A percentile compares a stretch with the other conserved stretches of the same genome.
Evolutionary conservation across 1,284 basidiomycete genomes (phyloP).

Genomic region (Wolfiporia cocos): DNA sequence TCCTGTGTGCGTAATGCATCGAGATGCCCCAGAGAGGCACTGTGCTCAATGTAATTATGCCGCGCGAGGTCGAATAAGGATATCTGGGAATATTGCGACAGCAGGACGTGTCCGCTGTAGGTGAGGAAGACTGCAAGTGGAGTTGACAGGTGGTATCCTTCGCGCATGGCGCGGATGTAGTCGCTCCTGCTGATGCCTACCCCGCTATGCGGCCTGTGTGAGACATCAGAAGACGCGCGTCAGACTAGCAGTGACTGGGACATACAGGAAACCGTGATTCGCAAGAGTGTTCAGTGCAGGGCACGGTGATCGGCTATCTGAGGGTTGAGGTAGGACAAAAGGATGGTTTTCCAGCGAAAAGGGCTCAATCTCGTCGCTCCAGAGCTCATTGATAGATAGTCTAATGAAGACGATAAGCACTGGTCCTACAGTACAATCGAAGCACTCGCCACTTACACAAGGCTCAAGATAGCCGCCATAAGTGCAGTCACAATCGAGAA

Average conservation of each 20-base stretch:
- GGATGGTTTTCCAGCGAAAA: constrained; percentile 18
- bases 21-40: constrained; percentile 27
- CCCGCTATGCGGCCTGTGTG: constrained; percentile 21
- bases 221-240: background rate
- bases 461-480: background rate
- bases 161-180: constrained; percentile 19
- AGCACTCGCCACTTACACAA: background rate
- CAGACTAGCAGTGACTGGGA: background rate
- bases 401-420: background rate
- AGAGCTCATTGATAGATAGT: background rate
- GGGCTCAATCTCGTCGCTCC: background rate
- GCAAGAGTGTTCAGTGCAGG: constrained; percentile 45
- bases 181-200: constrained; percentile 15
- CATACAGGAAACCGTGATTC: constrained; percentile 36
- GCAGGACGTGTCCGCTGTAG: constrained; percentile 19
- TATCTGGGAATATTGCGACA: constrained; percentile 14
- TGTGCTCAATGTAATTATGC: constrained; percentile 30
- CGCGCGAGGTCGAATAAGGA: constrained; percentile 9
- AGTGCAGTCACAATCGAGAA: background rate
- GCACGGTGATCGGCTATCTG: constrained; percentile 35
- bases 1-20: constrained; percentile 18
- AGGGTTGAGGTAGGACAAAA: constrained; percentile 12
- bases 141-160: constrained; percentile 24
- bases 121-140: constrained; percentile 23
- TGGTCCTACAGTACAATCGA: background rate